Percentiles rank a stretch among this genome's conserved stretches.
Conservation (phyloP, 345 rosid species). For the Citrus australasica region DNA sequence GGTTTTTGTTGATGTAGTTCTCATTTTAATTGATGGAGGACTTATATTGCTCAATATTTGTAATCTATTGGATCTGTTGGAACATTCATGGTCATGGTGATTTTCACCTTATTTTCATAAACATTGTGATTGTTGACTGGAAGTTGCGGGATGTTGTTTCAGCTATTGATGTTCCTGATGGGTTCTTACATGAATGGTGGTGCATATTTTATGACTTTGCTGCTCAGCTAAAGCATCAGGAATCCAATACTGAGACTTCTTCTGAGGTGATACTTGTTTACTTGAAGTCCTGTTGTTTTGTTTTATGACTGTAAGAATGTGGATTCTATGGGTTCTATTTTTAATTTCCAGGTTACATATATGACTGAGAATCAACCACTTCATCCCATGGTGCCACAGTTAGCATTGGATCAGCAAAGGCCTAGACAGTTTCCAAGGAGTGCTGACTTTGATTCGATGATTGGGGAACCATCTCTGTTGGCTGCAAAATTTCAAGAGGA, state of each 20-base stretch:
- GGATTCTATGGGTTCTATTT: background rate
- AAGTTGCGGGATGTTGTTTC: constrained; percentile 8
- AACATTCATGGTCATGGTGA: background rate
- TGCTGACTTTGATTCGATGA: background rate
- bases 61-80: background rate
- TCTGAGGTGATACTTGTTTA: constrained; percentile 16
- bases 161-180: constrained; percentile 23
- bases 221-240: constrained; percentile 2
- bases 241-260: constrained; percentile 4
- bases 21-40: background rate
- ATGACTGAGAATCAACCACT: background rate
- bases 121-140: background rate
- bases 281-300: background rate
- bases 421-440: constrained; percentile 8
- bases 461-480: background rate
- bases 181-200: constrained; percentile 43
- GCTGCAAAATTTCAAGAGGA: constrained; percentile 11
- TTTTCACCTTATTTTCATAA: background rate
- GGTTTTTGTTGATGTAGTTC: background rate
- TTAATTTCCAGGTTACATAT: constrained; percentile 11
- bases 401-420: constrained; percentile 9
- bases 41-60: background rate
- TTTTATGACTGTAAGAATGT: background rate
- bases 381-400: background rate
- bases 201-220: constrained; percentile 23